Base-by-base conservation (phyloP, 768 basidiomycete genomes). In the Tricholoma matsutake region DNA sequence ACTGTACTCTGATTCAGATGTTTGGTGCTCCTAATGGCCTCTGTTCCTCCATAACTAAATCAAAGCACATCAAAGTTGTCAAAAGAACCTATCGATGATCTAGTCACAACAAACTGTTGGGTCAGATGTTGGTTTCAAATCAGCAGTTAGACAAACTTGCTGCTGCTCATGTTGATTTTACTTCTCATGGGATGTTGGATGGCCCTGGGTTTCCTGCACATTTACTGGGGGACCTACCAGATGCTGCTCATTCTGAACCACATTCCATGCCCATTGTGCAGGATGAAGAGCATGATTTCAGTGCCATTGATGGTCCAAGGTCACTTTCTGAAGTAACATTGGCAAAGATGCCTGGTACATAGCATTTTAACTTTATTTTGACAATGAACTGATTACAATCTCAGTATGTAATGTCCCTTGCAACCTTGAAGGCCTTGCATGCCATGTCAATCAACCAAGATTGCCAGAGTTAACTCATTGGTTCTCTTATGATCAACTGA, bases 361-460 rank as follows among this genome's bases (percentile, higher is more conserved):
- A 41, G 10, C 39, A 14, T 41, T 41, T 35, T 5, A 6, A 3
- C 39, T 14, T 41, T 6, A 14, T 41, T 41, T 1, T 41, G 1
- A 41, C 16, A 14, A 41, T 41, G 39, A 41, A 41, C 5, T 41
- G 14, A 41, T 41, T 41, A 41, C 14, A 6, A 41, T 41, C 39
- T 14, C 4, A 41, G 75, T 2, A 29, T 8, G 18, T 31, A 35
- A 56, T 65, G 64, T 29, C 45, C 54, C 6, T 6, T 67, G 69
- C 59, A 61, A 67, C 4, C 56, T 75, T 2, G 29, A 34, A 5
- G 51, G 57, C 2, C 37, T 77, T 7, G 29, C 39, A 16, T 41
- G 13, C 16, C 39, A 41, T 41, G 39, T 41, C 5, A 41, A 41
- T 41, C 14, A 41, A 41, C 14, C 39, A 14, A 41, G 39, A 41